A percentile compares a stretch with the other conserved stretches of the same genome.
phyloP scores from a whole-genome alignment of 345 rosid genomes.

The Aquilaria sinensis region DNA sequence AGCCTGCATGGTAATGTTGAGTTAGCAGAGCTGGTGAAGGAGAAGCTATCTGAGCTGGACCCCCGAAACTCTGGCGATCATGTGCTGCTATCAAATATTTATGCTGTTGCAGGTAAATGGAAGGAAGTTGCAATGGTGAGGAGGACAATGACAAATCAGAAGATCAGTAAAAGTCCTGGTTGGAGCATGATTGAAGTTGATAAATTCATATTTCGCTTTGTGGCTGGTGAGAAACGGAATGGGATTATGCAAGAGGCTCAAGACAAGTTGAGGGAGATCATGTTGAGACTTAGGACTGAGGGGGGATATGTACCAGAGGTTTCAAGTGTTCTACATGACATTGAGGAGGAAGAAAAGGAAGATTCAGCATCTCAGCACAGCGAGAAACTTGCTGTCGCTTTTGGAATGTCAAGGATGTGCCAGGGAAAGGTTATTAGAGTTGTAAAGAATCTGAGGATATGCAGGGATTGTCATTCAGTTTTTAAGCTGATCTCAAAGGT shows the following conservation, averaged over 20 bases:
- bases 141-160: constrained; percentile 25
- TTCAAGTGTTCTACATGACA: constrained; percentile 40
- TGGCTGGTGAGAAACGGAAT: constrained; percentile 24
- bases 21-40: constrained; percentile 33
- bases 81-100: constrained; percentile 31
- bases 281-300: constrained; percentile 30
- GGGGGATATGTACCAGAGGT: constrained; percentile 53
- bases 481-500: constrained; percentile 49
- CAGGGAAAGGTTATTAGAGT: constrained; percentile 36
- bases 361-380: constrained; percentile 48
- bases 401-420: constrained; percentile 38
- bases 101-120: constrained; percentile 40
- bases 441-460: constrained; percentile 57
- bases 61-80: constrained; percentile 27
- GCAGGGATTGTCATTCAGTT: constrained; percentile 50
- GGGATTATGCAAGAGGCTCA: constrained; percentile 25
- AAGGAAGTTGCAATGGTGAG: constrained; percentile 29
- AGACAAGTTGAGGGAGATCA: constrained; percentile 28
- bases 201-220: constrained; percentile 23
- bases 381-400: constrained; percentile 69
- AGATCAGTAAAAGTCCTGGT: constrained; percentile 29
- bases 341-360: constrained; percentile 62
- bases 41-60: constrained; percentile 26
- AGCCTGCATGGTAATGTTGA: constrained; percentile 33
- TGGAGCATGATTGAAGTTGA: constrained; percentile 41